Evolutionary conservation across 495 filamentous ascomycete genomes (phyloP), one percentile per base, ranked within the genome.

Genomic region (Aspergillus hancockii): DNA sequence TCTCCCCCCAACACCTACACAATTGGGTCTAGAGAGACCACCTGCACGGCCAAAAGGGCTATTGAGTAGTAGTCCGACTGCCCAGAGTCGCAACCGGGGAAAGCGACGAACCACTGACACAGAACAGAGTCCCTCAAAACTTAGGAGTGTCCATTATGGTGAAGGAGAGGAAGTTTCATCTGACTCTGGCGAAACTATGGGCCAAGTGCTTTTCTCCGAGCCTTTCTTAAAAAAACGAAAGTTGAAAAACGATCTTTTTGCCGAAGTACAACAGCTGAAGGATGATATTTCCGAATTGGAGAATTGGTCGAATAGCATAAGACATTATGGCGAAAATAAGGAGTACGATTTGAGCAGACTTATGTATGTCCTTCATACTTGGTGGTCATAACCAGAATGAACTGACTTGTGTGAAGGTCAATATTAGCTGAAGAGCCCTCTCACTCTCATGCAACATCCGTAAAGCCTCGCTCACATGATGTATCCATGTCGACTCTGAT

Each of bases 1-100:
- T 36, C 75, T 92, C 22, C 89, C 88, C 9, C 87, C 87, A 10
- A 91, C 88, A 4, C 88, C 88, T 19, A 85, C 83, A 31, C 81
- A 87, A 56, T 63, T 79, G 40, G 84, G 84, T 4, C 71, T 87
- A 54, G 82, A 79, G 58, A 70, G 67, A 41, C 74, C 71, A 7
- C 72, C 71, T 1, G 71, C 72, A 46, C 73, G 73, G 40, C 65
- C 67, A 1, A 71, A 59, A 60, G 72, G 71, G 12, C 58, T 74
- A 10, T 45, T 77, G 36, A 80, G 76, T 53, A 79, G 76, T 57
- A 81, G 75, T 47, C 77, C 79, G 5, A 77, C 67, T 54, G 57
- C 67, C 41, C 71, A 71, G 56, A 66, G 69, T 54, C 67, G 63
- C 32, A 70, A 65, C 53, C 58, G 63, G 59, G 61, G 60, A 30